Evolutionary conservation across 768 basidiomycete species (phyloP).

Genomic region (Amanita subjunquillea): DNA sequence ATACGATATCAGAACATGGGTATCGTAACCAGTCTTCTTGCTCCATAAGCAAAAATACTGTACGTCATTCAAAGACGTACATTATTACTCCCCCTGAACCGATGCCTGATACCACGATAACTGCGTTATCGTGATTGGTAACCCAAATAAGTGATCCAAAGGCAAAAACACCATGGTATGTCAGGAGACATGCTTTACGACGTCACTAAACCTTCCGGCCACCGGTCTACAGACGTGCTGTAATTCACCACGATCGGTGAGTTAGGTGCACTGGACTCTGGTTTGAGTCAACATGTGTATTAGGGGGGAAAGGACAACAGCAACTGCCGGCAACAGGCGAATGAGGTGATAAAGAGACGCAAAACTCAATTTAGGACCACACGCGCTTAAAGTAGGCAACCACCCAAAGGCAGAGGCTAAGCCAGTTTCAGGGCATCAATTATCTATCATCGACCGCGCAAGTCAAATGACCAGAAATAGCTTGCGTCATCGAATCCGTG

Average conservation of each 20-base stretch:
- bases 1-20: constrained; percentile 58
- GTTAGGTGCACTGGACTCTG: constrained; percentile 39
- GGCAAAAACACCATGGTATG: constrained; percentile 43
- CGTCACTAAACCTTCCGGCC: constrained; percentile 57
- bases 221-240: constrained; percentile 32
- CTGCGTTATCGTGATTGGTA: constrained; percentile 43
- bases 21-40: constrained; percentile 44
- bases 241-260: not conserved
- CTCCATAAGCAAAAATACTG: not conserved
- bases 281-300: constrained; percentile 43
- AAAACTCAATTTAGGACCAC: no score
- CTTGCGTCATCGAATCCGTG: constrained; percentile 30
- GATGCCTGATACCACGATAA: constrained; percentile 46
- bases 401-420: no score
- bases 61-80: constrained; percentile 22
- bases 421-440: no score
- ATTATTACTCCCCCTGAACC: constrained; percentile 57
- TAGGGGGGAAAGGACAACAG: no score
- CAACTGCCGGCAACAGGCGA: no score
- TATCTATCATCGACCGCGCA: constrained; percentile 8
- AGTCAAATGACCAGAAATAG: constrained; percentile 16
- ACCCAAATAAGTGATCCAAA: constrained; percentile 46
- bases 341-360: no score
- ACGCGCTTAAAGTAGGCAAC: no score
- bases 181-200: constrained; percentile 44